These are phyloP conservation scores for Alloteropsis angusta DNA, from an alignment of 202 grass and related monocot genomes.

Conservation along the genomic window DNA sequence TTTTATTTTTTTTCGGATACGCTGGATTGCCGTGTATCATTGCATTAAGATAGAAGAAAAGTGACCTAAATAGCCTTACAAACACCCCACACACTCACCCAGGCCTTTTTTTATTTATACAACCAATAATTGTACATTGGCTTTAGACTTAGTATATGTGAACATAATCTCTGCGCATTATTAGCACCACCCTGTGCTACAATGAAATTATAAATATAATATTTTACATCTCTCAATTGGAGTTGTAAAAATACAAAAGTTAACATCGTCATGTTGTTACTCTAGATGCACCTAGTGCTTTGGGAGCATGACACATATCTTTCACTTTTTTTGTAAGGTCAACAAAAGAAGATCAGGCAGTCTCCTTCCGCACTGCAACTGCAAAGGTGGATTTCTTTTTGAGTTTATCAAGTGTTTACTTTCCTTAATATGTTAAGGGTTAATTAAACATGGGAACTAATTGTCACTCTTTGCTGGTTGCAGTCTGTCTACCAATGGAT, in stretches of 20 bases:
- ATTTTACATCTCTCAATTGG: background rate
- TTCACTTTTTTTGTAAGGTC: conserved; percentile 34
- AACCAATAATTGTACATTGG: background rate
- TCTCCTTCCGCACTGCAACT: conserved; percentile 83
- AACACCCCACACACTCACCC: no score
- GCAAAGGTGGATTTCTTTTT: conserved; percentile 52
- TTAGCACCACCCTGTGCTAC: background rate
- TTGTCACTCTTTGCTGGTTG: conserved; percentile 25
- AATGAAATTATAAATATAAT: background rate
- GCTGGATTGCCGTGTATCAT: no score
- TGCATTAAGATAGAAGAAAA: no score
- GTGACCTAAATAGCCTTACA: no score
- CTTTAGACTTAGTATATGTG: conserved; percentile 15
- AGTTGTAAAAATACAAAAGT: background rate
- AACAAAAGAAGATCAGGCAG: conserved; percentile 51
- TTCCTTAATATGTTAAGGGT: background rate
- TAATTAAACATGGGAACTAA: background rate
- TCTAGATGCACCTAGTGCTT: background rate
- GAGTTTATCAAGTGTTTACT: background rate
- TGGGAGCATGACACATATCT: conserved; percentile 4
- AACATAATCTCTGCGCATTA: background rate
- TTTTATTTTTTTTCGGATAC: background rate
- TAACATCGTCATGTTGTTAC: background rate
- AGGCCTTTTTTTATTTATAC: background rate
- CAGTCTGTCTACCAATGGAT: conserved; percentile 99